These are phyloP conservation scores for Xanthoconium separans DNA, from an alignment of 1,284 basidiomycete genomes.

Conservation along the genomic window DNA sequence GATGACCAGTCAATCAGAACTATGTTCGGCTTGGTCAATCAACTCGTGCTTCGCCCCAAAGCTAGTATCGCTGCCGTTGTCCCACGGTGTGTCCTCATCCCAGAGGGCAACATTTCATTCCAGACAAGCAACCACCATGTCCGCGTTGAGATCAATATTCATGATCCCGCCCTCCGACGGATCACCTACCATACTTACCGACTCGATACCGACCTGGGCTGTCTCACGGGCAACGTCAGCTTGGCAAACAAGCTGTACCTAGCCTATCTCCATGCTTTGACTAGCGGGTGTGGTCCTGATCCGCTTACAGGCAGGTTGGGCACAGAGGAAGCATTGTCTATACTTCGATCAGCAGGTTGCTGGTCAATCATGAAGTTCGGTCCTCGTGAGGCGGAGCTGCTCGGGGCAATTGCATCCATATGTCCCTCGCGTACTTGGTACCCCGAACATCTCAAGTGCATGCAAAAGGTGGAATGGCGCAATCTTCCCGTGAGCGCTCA, in stretches of 20 bases:
- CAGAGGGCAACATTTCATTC: neutral
- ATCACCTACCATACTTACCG: too few relatives aligned
- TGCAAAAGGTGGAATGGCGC: too few relatives aligned
- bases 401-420: conserved; percentile 36
- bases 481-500: too few relatives aligned
- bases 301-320: conserved; percentile 37
- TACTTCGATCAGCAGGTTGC: too few relatives aligned
- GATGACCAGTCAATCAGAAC: neutral
- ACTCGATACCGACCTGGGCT: conserved; percentile 39
- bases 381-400: conserved; percentile 29
- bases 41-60: neutral
- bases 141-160: too few relatives aligned
- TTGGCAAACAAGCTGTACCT: conserved; percentile 39
- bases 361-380: conserved; percentile 38
- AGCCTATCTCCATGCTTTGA: conserved; percentile 47
- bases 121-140: too few relatives aligned
- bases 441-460: conserved; percentile 10
- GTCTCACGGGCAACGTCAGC: conserved; percentile 34
- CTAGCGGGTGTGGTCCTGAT: conserved; percentile 41
- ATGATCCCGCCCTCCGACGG: too few relatives aligned
- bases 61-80: neutral
- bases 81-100: neutral
- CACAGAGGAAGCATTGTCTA: too few relatives aligned
- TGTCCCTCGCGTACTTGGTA: conserved; percentile 40
- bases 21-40: neutral